Evolutionary conservation across 768 basidiomycete species (phyloP).

Genomic region (Chlorophyllum brunneum): DNA sequence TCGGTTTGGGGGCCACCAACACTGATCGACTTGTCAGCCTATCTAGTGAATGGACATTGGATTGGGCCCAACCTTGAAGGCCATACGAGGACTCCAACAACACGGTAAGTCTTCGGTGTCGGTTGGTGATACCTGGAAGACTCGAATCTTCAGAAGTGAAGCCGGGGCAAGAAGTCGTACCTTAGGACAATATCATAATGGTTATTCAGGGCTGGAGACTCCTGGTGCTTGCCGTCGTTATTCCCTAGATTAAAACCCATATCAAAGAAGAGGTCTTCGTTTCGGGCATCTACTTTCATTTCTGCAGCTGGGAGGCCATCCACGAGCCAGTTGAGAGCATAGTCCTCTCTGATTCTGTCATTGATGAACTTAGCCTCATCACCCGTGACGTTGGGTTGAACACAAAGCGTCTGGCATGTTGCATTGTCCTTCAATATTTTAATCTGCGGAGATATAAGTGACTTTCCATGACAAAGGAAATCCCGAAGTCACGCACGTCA

Average conservation of each 20-base stretch:
- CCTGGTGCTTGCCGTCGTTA: conserved; percentile 52
- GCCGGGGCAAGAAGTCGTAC: conserved; percentile 29
- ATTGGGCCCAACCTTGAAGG: conserved; percentile 35
- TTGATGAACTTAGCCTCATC: conserved; percentile 89
- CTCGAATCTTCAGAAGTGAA: not conserved
- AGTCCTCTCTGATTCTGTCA: conserved; percentile 86
- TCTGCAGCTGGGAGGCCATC: conserved; percentile 94
- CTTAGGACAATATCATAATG: conserved; percentile 87
- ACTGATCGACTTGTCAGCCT: conserved; percentile 30
- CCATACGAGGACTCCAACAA: conserved; percentile 93
- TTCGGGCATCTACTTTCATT: conserved; percentile 79
- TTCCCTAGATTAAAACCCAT: conserved; percentile 93
- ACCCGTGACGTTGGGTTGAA: conserved; percentile 44
- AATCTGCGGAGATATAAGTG: conserved; percentile 44
- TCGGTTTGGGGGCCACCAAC: conserved; percentile 58
- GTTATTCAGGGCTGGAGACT: conserved; percentile 77
- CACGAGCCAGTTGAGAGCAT: conserved; percentile 91
- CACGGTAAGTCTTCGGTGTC: conserved; percentile 65
- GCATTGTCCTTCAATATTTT: conserved; percentile 74
- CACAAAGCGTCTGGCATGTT: conserved; percentile 78
- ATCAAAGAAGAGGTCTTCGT: conserved; percentile 86
- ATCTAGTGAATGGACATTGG: not conserved
- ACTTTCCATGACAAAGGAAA: not conserved
- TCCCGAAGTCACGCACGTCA: conserved; percentile 48
- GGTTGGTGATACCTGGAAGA: conserved; percentile 72